A percentile compares a stretch with the other conserved stretches of the same genome.
These are phyloP conservation scores for Cephalotrichum gorgonifer DNA, from an alignment of 2,329 filamentous ascomycete species.

Conservation along the genomic window DNA sequence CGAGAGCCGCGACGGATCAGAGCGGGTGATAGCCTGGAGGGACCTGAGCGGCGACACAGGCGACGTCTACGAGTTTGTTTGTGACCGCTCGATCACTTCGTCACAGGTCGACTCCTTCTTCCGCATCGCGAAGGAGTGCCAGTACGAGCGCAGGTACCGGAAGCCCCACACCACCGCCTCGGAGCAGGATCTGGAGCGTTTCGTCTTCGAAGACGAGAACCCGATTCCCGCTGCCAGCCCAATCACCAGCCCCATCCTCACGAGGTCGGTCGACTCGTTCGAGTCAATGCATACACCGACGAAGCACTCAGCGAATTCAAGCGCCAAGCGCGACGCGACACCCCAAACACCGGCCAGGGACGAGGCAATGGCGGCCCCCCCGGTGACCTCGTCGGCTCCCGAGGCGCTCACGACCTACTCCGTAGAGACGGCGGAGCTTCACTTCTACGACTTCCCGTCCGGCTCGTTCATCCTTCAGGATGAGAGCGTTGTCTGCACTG, in stretches of 20 bases:
- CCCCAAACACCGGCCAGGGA: constrained; percentile 8
- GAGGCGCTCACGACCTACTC: constrained; percentile 62
- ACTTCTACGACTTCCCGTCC: constrained; percentile 84
- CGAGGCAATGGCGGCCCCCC: neutral
- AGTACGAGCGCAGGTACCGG: constrained; percentile 94
- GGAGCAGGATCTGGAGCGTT: constrained; percentile 69
- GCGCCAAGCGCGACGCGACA: constrained; percentile 30
- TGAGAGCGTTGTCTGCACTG: constrained; percentile 60
- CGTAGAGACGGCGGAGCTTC: constrained; percentile 71
- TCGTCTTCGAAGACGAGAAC: constrained; percentile 61
- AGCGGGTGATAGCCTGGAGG: constrained; percentile 86
- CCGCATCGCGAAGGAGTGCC: constrained; percentile 76
- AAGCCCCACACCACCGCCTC: constrained; percentile 71
- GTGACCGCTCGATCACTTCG: constrained; percentile 61
- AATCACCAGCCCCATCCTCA: constrained; percentile 45
- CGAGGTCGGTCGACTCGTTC: constrained; percentile 44
- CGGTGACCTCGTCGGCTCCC: constrained; percentile 34
- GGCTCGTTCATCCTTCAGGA: constrained; percentile 81
- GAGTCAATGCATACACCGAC: constrained; percentile 45
- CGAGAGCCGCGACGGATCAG: constrained; percentile 67
- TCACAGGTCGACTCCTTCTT: constrained; percentile 73
- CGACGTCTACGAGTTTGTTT: constrained; percentile 97
- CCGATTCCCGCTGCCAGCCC: constrained; percentile 56
- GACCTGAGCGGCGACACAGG: constrained; percentile 88
- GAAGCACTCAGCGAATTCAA: constrained; percentile 29